Evolutionary conservation across 805 yeast species (phyloP).

Genomic region (Vanderwaltozyma verrucispora): DNA sequence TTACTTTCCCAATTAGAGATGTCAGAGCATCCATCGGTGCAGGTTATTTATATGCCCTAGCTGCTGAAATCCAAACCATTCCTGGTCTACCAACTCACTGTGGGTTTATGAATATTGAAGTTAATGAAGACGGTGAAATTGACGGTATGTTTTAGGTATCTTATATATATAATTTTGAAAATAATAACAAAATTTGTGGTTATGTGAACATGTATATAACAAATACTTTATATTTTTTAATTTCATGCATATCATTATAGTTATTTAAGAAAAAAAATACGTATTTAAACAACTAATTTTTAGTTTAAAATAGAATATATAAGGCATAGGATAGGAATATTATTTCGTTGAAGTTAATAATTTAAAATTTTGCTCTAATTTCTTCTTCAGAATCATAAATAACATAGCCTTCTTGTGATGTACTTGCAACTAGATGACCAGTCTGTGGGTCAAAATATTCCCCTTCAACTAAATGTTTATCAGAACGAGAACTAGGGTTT

Average conservation of each 20-base stretch:
- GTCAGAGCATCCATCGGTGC: slow-evolving; percentile 74
- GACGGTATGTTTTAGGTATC: slow-evolving; percentile 56
- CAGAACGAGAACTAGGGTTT: slow-evolving; percentile 40
- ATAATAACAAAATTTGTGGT: background rate
- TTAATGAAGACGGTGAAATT: slow-evolving; percentile 67
- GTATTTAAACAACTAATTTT: too few relatives aligned
- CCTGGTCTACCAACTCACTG: slow-evolving; percentile 81
- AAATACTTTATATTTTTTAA: background rate
- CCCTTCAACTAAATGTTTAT: slow-evolving; percentile 46
- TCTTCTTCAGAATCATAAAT: slow-evolving; percentile 13
- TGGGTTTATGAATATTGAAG: slow-evolving; percentile 82
- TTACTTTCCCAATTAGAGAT: slow-evolving; percentile 72
- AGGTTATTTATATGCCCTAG: slow-evolving; percentile 74
- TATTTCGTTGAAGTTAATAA: too few relatives aligned
- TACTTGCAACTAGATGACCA: slow-evolving; percentile 46
- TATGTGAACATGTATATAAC: background rate
- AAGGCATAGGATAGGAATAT: too few relatives aligned
- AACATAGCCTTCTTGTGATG: slow-evolving; percentile 55
- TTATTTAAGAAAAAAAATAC: background rate
- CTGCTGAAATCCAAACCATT: slow-evolving; percentile 78
- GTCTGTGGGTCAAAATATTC: slow-evolving; percentile 40
- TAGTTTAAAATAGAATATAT: too few relatives aligned
- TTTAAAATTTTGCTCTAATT: slow-evolving; percentile 16
- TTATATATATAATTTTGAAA: background rate
- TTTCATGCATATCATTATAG: too few relatives aligned